phyloP scores from a whole-genome alignment of 176 grass and related monocot genomes.

The Zizania latifolia region DNA sequence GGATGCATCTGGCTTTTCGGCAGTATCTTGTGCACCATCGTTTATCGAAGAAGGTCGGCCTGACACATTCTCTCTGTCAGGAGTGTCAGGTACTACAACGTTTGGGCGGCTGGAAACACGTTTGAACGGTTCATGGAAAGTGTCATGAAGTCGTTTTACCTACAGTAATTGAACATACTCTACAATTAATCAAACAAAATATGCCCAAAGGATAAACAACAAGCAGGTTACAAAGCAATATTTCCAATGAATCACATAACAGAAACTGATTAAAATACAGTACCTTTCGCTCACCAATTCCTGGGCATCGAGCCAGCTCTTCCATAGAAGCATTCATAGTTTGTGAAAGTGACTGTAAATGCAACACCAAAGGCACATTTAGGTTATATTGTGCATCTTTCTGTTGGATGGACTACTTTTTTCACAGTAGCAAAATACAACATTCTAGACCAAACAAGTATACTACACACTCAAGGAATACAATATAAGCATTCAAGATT shows the following conservation, averaged over 20 bases:
- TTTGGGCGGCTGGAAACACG: conserved; percentile 34
- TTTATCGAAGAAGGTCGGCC: conserved; percentile 22
- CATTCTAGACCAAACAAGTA: background rate
- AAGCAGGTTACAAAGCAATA: background rate
- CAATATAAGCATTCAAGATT: background rate
- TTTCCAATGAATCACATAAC: background rate
- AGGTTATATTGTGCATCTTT: conserved; percentile 1
- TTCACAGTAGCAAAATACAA: background rate
- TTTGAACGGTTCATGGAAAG: conserved; percentile 91
- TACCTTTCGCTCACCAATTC: conserved; percentile 96
- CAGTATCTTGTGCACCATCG: conserved; percentile 7
- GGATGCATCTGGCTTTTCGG: conserved; percentile 4
- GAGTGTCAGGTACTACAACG: conserved; percentile 57
- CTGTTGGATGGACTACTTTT: background rate
- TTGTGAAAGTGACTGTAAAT: conserved; percentile 85
- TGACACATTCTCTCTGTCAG: conserved; percentile 42
- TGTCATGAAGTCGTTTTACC: conserved; percentile 88
- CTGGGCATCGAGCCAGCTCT: conserved; percentile 77
- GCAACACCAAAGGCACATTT: background rate
- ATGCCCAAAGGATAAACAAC: background rate
- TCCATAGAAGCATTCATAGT: conserved; percentile 98
- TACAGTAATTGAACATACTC: conserved; percentile 18
- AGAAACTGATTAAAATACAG: background rate
- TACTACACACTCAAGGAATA: background rate
- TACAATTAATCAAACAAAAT: background rate